A percentile compares a stretch with the other conserved stretches of the same genome.
phyloP scores from a whole-genome alignment of 352 stramenopile genomes.

The Phytophthora pini region DNA sequence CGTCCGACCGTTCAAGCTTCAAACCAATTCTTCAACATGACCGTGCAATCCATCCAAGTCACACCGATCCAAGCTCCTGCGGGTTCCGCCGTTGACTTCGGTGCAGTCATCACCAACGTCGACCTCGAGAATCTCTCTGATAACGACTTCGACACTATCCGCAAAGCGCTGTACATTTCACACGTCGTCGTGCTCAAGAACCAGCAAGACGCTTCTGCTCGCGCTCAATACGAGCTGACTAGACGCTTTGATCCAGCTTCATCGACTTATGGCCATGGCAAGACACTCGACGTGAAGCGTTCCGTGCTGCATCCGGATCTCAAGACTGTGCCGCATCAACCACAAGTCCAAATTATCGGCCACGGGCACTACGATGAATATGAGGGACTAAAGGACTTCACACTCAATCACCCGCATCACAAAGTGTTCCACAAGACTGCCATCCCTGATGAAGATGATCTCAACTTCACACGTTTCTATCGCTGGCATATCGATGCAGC shows the following conservation, averaged over 20 bases:
- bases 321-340: conserved; percentile 40
- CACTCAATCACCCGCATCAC: conserved; percentile 39
- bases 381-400: conserved; percentile 40
- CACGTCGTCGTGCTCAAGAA: conserved; percentile 42
- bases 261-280: conserved; percentile 38
- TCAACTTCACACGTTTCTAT: conserved; percentile 43
- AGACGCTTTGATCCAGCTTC: conserved; percentile 34
- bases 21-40: conserved; percentile 12
- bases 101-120: conserved; percentile 29
- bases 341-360: conserved; percentile 42
- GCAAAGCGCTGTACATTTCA: conserved; percentile 34
- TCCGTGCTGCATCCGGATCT: conserved; percentile 39
- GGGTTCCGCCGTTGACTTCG: conserved; percentile 31
- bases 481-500: conserved; percentile 42
- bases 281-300: conserved; percentile 37
- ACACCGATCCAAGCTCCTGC: conserved; percentile 22
- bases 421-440: conserved; percentile 41
- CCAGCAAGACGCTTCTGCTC: conserved; percentile 28
- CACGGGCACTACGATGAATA: conserved; percentile 44
- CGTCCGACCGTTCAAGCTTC: neutral
- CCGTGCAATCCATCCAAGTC: conserved; percentile 21
- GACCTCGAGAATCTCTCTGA: conserved; percentile 34
- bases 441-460: conserved; percentile 32
- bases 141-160: conserved; percentile 32
- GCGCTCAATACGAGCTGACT: conserved; percentile 37